Evolutionary conservation across 257 asterid species (phyloP), one percentile per base, ranked within the genome.

Genomic region (Ilex aquifolium): DNA sequence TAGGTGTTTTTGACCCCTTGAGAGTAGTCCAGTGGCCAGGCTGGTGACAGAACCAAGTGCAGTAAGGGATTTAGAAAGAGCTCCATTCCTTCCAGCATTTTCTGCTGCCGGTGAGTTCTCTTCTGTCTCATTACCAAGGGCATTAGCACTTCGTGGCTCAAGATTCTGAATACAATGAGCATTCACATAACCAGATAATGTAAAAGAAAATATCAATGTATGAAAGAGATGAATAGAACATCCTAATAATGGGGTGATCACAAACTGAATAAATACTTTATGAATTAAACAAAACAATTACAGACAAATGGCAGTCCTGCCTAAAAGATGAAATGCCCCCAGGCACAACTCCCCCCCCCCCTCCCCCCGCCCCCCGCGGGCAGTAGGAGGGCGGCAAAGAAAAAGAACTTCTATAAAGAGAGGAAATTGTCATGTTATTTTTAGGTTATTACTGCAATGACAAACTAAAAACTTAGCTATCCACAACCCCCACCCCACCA

Each of bases 31-130:
- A 39, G 95, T 80, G 63, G 97, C 97, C 69, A 90, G 68, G 80
- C 95, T 83, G 69, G 95, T 81, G 77, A 93, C 73, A 75, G 82
- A 90, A 63, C 95, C 97, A 60, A 93, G 68, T 69, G 99, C 97
- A 76, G 99, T 96, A 40, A 85, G 75, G 68, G 97, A 91, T 72
- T 83, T 72, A 52, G 97, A 77, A 62, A 90, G 88, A 69, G 92
- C 88, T 61, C 91, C 97, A 71, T 70, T 83, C 68, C 69, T 80
- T 60, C 85, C 95, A 57, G 95, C 82, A 74, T 73, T 71, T 76
- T 84, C 95, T 11, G 77, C 70, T 68, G 39, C 78, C 64, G 59
- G 55, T 56, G 65, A 16, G 66, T 74, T 71, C 65, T 80, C 92
- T 69, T 90, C 85, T 56, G 64, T 68, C 69, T 73, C 95, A 72